Evolutionary conservation across 352 stramenopile genomes (phyloP).

Genomic region (Phytophthora cajani): DNA sequence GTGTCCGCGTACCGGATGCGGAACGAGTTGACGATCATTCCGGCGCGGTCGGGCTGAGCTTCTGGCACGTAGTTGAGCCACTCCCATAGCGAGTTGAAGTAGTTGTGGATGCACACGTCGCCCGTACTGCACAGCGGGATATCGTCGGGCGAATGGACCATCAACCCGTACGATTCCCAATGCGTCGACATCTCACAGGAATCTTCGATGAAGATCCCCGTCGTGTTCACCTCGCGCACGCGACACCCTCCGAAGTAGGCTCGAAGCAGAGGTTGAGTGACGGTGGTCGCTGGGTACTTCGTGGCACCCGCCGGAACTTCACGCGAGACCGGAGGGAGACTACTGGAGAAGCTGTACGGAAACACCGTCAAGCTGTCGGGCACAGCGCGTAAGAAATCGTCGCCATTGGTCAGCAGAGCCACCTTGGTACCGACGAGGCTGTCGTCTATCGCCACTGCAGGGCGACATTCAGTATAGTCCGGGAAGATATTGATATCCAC

Average conservation of each 20-base stretch:
- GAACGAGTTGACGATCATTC: slow-evolving; percentile 2
- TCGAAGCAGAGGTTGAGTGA: background rate
- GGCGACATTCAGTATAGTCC: slow-evolving; percentile 23
- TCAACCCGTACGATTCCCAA: background rate
- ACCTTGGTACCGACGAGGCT: background rate
- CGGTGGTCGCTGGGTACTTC: background rate
- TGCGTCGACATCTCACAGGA: background rate
- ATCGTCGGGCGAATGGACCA: slow-evolving; percentile 6
- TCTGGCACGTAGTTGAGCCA: background rate
- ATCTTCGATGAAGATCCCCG: slow-evolving; percentile 2
- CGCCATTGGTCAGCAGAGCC: background rate
- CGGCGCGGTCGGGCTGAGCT: background rate
- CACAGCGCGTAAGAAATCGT: background rate
- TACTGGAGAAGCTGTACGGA: background rate
- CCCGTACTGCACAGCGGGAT: slow-evolving; percentile 1
- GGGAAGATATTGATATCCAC: slow-evolving; percentile 25
- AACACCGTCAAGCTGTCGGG: slow-evolving; percentile 1
- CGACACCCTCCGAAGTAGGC: background rate
- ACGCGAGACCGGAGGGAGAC: background rate
- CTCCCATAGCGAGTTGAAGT: slow-evolving; percentile 4
- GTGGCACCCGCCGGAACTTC: background rate
- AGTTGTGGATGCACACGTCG: slow-evolving; percentile 2
- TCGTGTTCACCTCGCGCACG: slow-evolving; percentile 2
- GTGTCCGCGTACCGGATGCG: background rate
- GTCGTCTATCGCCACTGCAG: slow-evolving; percentile 8